Conservation (phyloP, 176 grass and related monocot genomes). For the Paspalum notatum region DNA sequence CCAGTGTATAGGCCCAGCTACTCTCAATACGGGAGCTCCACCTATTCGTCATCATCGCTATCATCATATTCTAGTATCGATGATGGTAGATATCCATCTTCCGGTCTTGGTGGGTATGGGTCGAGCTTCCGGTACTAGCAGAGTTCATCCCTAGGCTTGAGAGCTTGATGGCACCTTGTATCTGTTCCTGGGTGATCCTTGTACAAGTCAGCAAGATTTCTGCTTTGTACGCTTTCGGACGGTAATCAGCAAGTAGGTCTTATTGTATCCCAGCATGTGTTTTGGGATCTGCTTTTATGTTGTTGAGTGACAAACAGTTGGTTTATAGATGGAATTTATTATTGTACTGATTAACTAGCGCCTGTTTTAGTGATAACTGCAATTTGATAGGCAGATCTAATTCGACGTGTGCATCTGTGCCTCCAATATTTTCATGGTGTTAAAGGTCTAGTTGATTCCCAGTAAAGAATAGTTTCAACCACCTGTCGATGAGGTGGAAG, state of each 20-base stretch:
- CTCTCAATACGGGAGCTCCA: conserved; percentile 64
- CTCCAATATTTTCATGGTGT: not conserved
- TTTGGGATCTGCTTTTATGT: conserved; percentile 24
- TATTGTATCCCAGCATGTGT: conserved; percentile 2
- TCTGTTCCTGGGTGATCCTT: conserved; percentile 5
- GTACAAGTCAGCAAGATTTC: conserved; percentile 33
- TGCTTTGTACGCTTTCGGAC: conserved; percentile 23
- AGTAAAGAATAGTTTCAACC: too few relatives aligned
- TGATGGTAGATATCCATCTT: conserved; percentile 69
- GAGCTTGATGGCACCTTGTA: conserved; percentile 16
- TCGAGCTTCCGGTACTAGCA: conserved; percentile 73
- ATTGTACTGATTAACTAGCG: not conserved
- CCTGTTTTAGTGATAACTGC: not conserved
- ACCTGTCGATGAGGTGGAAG: too few relatives aligned
- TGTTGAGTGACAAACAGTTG: conserved; percentile 12
- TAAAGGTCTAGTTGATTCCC: not conserved
- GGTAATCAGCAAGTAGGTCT: not conserved
- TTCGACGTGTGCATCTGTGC: not conserved
- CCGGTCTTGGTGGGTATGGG: conserved; percentile 69
- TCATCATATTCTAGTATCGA: conserved; percentile 67
- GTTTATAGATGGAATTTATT: conserved; percentile 30
- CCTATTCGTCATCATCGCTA: conserved; percentile 63
- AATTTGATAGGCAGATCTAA: not conserved
- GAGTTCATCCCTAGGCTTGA: conserved; percentile 1
- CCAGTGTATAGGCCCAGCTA: conserved; percentile 72